phyloP scores from a whole-genome alignment of 2,329 filamentous ascomycete genomes.

The Pseudocercospora fuligena region DNA sequence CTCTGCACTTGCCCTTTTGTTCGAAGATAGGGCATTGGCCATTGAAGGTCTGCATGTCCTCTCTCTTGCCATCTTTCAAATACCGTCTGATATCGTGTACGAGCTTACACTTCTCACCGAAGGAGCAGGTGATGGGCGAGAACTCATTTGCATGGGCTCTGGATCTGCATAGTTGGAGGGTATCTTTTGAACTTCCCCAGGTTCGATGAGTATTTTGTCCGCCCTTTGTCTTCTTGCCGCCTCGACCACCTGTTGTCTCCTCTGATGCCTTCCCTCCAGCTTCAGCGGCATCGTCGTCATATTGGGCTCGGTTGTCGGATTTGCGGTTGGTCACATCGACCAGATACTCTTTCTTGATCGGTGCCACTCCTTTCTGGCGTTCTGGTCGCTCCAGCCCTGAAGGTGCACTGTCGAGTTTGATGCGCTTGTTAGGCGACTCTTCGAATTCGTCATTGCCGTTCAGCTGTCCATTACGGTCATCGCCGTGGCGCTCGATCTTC shows the following conservation, averaged over 20 bases:
- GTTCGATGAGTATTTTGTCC: constrained; percentile 84
- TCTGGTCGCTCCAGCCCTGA: constrained; percentile 25
- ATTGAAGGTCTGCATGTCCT: constrained; percentile 75
- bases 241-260: constrained; percentile 32
- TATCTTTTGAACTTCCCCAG: constrained; percentile 81
- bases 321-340: constrained; percentile 30
- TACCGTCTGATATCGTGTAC: constrained; percentile 87
- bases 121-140: constrained; percentile 74
- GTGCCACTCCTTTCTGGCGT: constrained; percentile 63
- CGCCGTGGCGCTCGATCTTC: constrained; percentile 44
- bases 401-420: constrained; percentile 42
- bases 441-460: constrained; percentile 34
- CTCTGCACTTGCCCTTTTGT: constrained; percentile 73
- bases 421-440: constrained; percentile 43
- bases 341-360: constrained; percentile 73
- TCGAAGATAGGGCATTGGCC: constrained; percentile 84
- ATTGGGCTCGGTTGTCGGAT: constrained; percentile 16
- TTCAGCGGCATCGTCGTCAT: constrained; percentile 52
- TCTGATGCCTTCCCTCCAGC: constrained; percentile 52
- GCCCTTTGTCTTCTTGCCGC: constrained; percentile 59
- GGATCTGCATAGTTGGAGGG: constrained; percentile 76
- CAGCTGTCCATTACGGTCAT: constrained; percentile 24
- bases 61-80: constrained; percentile 77
- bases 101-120: constrained; percentile 78
- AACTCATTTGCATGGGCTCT: constrained; percentile 76